phyloP scores from a whole-genome alignment of 2,329 filamentous ascomycete species.

The Orbilia brochopaga region DNA sequence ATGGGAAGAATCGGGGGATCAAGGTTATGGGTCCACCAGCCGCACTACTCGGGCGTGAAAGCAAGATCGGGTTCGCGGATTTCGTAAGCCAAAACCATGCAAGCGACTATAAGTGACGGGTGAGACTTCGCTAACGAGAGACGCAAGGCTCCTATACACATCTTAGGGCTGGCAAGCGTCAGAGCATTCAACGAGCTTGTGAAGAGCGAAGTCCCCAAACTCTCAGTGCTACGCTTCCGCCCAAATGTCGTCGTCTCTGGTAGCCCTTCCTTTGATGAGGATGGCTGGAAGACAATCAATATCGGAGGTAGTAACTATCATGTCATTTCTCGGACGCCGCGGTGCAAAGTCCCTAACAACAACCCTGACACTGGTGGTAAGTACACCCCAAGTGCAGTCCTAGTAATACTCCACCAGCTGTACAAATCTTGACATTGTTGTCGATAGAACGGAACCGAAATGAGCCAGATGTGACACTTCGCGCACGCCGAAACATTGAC shows the following conservation, averaged over 20 bases:
- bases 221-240: conserved; percentile 71
- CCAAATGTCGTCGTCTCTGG: conserved; percentile 76
- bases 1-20: conserved; percentile 65
- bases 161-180: conserved; percentile 71
- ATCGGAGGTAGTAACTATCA: conserved; percentile 50
- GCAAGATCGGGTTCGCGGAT: conserved; percentile 72
- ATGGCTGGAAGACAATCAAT: conserved; percentile 69
- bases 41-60: conserved; percentile 68
- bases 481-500: conserved; percentile 35
- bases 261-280: conserved; percentile 70
- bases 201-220: conserved; percentile 62
- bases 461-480: conserved; percentile 44
- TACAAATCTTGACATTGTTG: not conserved
- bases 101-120: not conserved
- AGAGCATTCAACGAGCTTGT: conserved; percentile 67
- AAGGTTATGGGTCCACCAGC: conserved; percentile 67
- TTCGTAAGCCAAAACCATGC: conserved; percentile 61
- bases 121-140: conserved; percentile 10
- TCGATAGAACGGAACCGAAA: conserved; percentile 37
- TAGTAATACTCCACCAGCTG: not conserved
- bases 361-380: conserved; percentile 45
- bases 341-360: conserved; percentile 49
- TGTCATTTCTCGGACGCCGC: conserved; percentile 43
- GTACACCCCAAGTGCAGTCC: not conserved
- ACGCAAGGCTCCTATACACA: conserved; percentile 70